These are phyloP conservation scores for Lactarius vividus DNA, from an alignment of 768 basidiomycete genomes.

Conservation along the genomic window DNA sequence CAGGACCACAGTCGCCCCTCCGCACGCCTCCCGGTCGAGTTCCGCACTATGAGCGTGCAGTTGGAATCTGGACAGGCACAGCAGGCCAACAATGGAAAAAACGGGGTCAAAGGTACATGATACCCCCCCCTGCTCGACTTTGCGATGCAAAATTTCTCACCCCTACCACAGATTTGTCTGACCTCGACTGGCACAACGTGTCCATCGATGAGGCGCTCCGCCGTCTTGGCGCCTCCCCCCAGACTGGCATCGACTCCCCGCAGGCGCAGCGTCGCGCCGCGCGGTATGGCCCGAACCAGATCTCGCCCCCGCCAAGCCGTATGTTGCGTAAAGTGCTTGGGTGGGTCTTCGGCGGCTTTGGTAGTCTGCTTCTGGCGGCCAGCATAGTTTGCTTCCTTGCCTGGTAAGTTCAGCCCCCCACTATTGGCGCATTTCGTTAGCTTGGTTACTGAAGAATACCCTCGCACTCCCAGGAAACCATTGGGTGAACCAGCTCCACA, in stretches of 20 bases:
- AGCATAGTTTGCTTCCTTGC: slow-evolving; percentile 56
- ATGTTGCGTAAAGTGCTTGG: slow-evolving; percentile 44
- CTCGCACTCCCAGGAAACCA: slow-evolving; percentile 45
- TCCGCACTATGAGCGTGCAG: slow-evolving; percentile 27
- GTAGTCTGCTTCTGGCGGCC: slow-evolving; percentile 43
- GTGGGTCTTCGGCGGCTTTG: slow-evolving; percentile 56
- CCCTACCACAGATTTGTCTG: slow-evolving; percentile 13
- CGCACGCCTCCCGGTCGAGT: slow-evolving; percentile 26
- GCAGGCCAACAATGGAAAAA: background rate
- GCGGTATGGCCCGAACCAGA: slow-evolving; percentile 48
- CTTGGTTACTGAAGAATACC: background rate
- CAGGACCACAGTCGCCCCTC: slow-evolving; percentile 8
- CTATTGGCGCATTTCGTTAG: background rate
- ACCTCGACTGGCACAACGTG: slow-evolving; percentile 25
- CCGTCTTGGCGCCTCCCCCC: slow-evolving; percentile 41
- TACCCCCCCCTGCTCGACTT: background rate
- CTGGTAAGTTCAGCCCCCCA: slow-evolving; percentile 40
- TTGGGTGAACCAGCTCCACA: slow-evolving; percentile 54
- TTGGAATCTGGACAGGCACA: slow-evolving; percentile 1
- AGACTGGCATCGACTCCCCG: slow-evolving; percentile 46
- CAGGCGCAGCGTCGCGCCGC: slow-evolving; percentile 48
- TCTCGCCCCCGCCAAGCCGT: slow-evolving; percentile 48
- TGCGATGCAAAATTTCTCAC: background rate
- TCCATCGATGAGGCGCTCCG: slow-evolving; percentile 24
- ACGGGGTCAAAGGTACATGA: slow-evolving; percentile 10